Percentiles rank a stretch among this genome's conserved stretches.
These are phyloP conservation scores for Magnusiomyces tetraspermus DNA, from an alignment of 1,139 yeast genomes.

Conservation along the genomic window DNA sequence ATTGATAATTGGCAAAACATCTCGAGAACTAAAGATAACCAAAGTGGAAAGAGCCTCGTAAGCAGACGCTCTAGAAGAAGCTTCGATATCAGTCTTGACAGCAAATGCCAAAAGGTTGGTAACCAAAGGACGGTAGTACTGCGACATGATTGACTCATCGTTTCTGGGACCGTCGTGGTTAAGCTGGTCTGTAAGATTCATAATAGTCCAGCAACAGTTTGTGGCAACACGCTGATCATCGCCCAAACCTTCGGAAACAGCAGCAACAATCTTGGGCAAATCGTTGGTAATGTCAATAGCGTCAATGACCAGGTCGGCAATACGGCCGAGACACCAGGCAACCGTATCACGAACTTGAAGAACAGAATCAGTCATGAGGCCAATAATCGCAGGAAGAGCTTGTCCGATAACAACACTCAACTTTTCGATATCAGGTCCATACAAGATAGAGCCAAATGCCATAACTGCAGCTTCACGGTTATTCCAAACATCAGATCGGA, in stretches of 20 bases:
- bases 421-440: conserved; percentile 80
- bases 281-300: conserved; percentile 60
- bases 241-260: conserved; percentile 64
- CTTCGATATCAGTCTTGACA: conserved; percentile 67
- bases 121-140: conserved; percentile 57
- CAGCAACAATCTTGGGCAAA: conserved; percentile 60
- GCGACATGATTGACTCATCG: conserved; percentile 59
- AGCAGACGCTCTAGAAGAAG: conserved; percentile 87
- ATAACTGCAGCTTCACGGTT: conserved; percentile 93
- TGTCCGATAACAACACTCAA: conserved; percentile 60
- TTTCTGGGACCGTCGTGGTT: conserved; percentile 47
- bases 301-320: conserved; percentile 77
- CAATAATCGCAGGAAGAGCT: conserved; percentile 71
- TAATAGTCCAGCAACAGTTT: conserved; percentile 95
- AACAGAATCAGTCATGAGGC: conserved; percentile 59
- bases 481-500: conserved; percentile 62
- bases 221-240: conserved; percentile 91
- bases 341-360: conserved; percentile 93
- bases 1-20: conserved; percentile 59
- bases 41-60: conserved; percentile 84
- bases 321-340: conserved; percentile 96
- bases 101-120: conserved; percentile 65
- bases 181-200: conserved; percentile 81
- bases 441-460: conserved; percentile 96
- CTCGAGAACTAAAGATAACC: conserved; percentile 65